Conservation (phyloP, 768 basidiomycete genomes). For the Phylloporus scabripes region DNA sequence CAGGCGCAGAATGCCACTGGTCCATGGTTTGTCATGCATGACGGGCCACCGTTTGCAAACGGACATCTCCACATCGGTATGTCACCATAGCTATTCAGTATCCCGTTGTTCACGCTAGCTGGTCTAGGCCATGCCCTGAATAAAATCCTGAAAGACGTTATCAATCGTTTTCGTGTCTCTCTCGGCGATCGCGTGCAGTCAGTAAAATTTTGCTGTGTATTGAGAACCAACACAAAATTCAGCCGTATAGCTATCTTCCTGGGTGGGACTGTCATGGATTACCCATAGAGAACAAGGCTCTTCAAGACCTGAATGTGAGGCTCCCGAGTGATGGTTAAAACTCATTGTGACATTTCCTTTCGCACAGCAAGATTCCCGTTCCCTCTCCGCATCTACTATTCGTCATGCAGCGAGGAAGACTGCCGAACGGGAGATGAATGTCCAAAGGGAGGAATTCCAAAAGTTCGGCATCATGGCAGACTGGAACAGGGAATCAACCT, state of each 20-base stretch:
- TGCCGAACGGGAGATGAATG: constrained; percentile 66
- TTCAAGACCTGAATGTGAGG: constrained; percentile 64
- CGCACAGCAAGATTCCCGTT: constrained; percentile 48
- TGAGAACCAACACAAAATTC: background rate
- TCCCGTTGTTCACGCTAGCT: background rate
- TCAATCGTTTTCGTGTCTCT: constrained; percentile 81
- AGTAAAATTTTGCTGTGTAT: constrained; percentile 23
- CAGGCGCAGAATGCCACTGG: constrained; percentile 65
- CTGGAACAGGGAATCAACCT: constrained; percentile 68
- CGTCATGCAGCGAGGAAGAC: constrained; percentile 66
- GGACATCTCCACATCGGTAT: constrained; percentile 92
- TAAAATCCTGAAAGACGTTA: constrained; percentile 94
- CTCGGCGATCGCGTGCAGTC: constrained; percentile 78
- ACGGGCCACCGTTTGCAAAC: constrained; percentile 97
- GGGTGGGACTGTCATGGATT: constrained; percentile 99
- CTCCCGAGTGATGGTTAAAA: background rate
- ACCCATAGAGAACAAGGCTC: constrained; percentile 92
- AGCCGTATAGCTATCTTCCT: constrained; percentile 74
- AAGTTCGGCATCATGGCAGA: constrained; percentile 89
- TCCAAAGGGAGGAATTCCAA: constrained; percentile 75
- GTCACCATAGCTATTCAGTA: constrained; percentile 1
- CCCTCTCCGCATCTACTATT: constrained; percentile 55
- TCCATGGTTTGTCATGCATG: constrained; percentile 80
- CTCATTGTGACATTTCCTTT: background rate
- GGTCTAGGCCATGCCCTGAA: constrained; percentile 86